Base-by-base conservation (phyloP, 345 rosid species). In the Sapria himalayana region DNA sequence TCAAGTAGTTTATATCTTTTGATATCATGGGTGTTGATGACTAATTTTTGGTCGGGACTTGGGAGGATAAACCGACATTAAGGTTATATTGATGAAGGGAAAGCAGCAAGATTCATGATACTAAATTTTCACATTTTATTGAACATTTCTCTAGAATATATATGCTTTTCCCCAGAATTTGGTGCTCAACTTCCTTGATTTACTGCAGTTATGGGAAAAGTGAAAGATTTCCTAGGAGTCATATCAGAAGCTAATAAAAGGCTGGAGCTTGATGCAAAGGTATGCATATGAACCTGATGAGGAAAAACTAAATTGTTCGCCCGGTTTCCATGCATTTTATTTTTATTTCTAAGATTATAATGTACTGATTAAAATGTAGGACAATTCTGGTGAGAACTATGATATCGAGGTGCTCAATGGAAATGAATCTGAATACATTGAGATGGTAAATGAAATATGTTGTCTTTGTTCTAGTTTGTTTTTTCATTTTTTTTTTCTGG, bases 371-470 rank as follows among this genome's bases (percentile, higher is more conserved):
- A 42, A 48, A 21, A 29, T 48, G 19, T 34, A 72, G 92, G 80
- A 66, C 19, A 81, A 76, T 46, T 52, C 69, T 2, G n/a, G n/a
- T 2, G 54, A 55, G 41, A 64, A 65, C 23, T 65, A 48, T 53
- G 82, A 76, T 54, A 79, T 89, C 19, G 94, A 89, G 57, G 67
- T 40, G 13, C 73, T 81, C 19, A 59, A 55, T 0, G 94, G 93
- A 42, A 50, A 69, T 45, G 93, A 81, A 54, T 51, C 91, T 22
- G 46, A 72, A 52, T 70, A 78, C 23, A 72, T 82, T 42, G 94
- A 89, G 40, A 66, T 89, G 94, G 81, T 74, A 69, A 45, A 9
- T 16, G 39, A 8, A 29, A 15, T 15, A 41, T 19, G 9, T 15
- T 37, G 41, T 38, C 22, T 19, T 10, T 17, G 12, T 38, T 7